These are phyloP conservation scores for Nicotiana undulata DNA, from an alignment of 257 asterid species.

Conservation along the genomic window DNA sequence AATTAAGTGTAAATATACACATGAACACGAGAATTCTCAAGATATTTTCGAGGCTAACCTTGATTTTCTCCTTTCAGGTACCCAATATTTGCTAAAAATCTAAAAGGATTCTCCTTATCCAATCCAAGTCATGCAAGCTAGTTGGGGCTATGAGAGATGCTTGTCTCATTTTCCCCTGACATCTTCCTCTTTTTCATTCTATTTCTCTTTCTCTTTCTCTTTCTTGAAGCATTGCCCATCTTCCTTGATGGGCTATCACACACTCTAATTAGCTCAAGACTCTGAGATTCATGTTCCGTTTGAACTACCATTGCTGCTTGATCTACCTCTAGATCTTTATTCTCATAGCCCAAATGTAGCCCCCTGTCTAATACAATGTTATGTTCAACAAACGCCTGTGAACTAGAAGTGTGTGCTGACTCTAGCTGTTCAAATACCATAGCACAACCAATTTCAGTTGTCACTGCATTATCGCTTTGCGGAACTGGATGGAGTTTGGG, in stretches of 20 bases:
- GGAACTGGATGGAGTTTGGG: not conserved
- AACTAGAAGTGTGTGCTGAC: not conserved
- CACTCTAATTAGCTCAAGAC: not conserved
- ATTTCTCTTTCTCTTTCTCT: not conserved
- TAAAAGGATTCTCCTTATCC: too few relatives aligned
- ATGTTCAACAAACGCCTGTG: not conserved
- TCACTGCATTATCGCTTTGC: not conserved
- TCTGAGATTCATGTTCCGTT: not conserved
- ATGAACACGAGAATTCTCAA: not conserved
- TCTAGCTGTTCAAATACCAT: not conserved
- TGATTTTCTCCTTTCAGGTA: not conserved
- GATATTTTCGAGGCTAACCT: not conserved
- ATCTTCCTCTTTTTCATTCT: not conserved
- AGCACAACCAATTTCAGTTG: not conserved
- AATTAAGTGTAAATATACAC: not conserved
- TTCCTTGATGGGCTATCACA: too few relatives aligned
- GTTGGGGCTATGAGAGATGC: not conserved
- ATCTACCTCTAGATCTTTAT: not conserved
- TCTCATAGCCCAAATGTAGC: not conserved
- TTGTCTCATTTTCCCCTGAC: not conserved
- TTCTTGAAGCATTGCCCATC: too few relatives aligned
- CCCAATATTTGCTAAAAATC: not conserved
- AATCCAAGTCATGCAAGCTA: not conserved
- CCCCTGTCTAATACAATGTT: not conserved
- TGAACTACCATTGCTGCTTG: not conserved